Evolutionary conservation across 768 basidiomycete species (phyloP), one percentile per base, ranked within the genome.

Genomic region (Mycena vitilis): DNA sequence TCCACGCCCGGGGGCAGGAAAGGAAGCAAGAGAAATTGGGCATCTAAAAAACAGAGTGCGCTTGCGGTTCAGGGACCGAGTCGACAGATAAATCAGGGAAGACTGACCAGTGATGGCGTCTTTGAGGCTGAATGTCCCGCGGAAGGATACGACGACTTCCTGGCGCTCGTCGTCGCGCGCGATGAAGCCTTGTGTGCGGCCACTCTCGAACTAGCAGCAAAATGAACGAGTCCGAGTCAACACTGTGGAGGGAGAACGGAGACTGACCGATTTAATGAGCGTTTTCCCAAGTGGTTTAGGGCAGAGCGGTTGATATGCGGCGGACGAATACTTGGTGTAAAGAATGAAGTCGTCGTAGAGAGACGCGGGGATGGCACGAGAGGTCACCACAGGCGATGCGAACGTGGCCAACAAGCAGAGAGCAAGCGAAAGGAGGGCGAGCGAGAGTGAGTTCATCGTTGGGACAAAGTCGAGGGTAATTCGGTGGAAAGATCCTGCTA

Each of bases 311-410:
- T 84, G 85, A 68, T 87, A 87, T 20, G 81, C 81, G 2, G 85
- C 84, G 8, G 86, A 87, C 9, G 87, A 82, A 70, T 86, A 88
- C 71, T 84, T 85, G 1, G 83, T 79, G 70, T 83, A 86, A n/a
- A 76, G 79, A 63, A 81, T 81, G 40, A 87, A 79, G 54, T 86
- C 75, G 51, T 81, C 73, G 63, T 84, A 87, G 1, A 80, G 76
- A 22, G 72, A 60, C 34, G 80, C 76, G 53, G 79, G 74, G 48
- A 85, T 78, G 5, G 80, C 81, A 44, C 66, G 58, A n/a, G 52
- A 37, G 15, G 55, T 25, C 2, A n/a, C 8, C 5, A 23, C 8
- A 30, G 49, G 49, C 49, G 49, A 51, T 13, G 57, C 22, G 7
- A 38, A 47, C n/a, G 42, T 8, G 11, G 57, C 30, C 15, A 42